phyloP scores from a whole-genome alignment of 345 rosid genomes.

The Mercurialis annua region DNA sequence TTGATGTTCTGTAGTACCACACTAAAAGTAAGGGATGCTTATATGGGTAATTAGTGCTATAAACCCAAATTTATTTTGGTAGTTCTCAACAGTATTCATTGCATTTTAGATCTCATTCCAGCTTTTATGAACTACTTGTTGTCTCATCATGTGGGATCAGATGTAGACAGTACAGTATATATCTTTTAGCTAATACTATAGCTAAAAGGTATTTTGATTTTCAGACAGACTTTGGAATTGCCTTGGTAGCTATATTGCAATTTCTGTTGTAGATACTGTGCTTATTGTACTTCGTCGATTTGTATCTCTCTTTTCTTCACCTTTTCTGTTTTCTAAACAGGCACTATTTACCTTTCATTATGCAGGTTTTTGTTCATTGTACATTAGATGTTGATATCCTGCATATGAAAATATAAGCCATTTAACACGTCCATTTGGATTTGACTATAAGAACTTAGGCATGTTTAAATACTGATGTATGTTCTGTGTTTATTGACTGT shows the following conservation, averaged over 20 bases:
- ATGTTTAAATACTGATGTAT: not conserved
- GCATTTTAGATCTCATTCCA: not conserved
- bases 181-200: not conserved
- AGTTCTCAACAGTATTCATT: not conserved
- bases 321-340: not conserved
- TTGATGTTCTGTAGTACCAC: not conserved
- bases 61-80: not conserved
- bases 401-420: not conserved
- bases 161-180: not conserved
- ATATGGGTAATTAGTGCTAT: not conserved
- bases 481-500: not conserved
- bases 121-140: slow-evolving; percentile 7
- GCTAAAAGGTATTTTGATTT: not conserved
- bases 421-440: not conserved
- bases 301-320: not conserved
- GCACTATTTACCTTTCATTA: not conserved
- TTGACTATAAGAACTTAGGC: not conserved
- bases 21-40: not conserved
- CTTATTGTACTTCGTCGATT: not conserved
- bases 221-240: not conserved
- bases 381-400: not conserved
- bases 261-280: not conserved
- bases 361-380: not conserved
- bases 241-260: not conserved
- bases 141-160: not conserved